A percentile compares a stretch with the other conserved stretches of the same genome.
Conservation (phyloP, 2,329 filamentous ascomycete species). For the Juglanconis juglandina region DNA sequence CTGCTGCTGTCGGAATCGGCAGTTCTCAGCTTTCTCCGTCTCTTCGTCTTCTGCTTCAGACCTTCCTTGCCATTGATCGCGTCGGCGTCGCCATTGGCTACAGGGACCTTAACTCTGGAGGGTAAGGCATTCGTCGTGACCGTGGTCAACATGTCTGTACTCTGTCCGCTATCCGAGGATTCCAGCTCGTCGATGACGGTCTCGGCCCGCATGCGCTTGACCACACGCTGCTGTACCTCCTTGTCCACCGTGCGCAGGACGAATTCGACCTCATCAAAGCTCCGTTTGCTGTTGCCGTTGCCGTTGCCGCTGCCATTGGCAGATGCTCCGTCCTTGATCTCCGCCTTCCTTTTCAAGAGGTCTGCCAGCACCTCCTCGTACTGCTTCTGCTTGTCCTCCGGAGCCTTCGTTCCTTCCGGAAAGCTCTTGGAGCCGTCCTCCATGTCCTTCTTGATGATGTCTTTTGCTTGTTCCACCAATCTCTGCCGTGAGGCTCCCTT, state of each 20-base stretch:
- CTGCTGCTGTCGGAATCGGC: slow-evolving; percentile 40
- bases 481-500: slow-evolving; percentile 71
- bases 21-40: slow-evolving; percentile 50
- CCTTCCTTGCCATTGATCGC: slow-evolving; percentile 36
- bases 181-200: slow-evolving; percentile 51
- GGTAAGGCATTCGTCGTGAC: slow-evolving; percentile 26
- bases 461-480: slow-evolving; percentile 62
- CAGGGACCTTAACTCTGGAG: slow-evolving; percentile 20
- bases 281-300: slow-evolving; percentile 33
- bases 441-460: slow-evolving; percentile 56
- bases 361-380: slow-evolving; percentile 55
- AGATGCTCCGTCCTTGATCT: slow-evolving; percentile 32
- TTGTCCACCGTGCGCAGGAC: slow-evolving; percentile 47
- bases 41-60: slow-evolving; percentile 41
- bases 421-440: slow-evolving; percentile 47
- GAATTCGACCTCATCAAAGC: slow-evolving; percentile 52
- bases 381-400: slow-evolving; percentile 49
- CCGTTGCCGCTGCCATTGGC: slow-evolving; percentile 29
- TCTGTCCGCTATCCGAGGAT: slow-evolving; percentile 43
- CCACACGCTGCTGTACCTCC: slow-evolving; percentile 51
- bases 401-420: slow-evolving; percentile 45
- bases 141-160: slow-evolving; percentile 25
- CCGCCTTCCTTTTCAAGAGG: slow-evolving; percentile 38
- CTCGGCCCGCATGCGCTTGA: slow-evolving; percentile 63
- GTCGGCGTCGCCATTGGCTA: slow-evolving; percentile 16